Evolutionary conservation across 2,329 filamentous ascomycete species (phyloP).

Genomic region (Cladosporium sp.): DNA sequence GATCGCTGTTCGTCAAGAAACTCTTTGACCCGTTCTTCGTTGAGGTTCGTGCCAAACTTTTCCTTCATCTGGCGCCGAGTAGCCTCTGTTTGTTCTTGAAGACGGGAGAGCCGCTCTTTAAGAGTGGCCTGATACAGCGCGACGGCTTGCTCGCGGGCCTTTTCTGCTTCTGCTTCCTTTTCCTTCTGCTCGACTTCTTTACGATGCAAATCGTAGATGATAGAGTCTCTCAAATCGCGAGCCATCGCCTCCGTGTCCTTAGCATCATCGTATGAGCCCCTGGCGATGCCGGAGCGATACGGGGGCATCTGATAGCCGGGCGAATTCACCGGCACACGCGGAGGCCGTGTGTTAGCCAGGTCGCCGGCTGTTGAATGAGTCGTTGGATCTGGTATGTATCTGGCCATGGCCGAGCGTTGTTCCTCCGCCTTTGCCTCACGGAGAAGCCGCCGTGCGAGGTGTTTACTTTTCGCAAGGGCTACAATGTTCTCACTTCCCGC

Average conservation of each 20-base stretch:
- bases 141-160: background rate
- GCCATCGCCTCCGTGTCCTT: background rate
- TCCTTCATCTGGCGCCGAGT: background rate
- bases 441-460: background rate
- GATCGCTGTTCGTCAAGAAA: constrained; percentile 3
- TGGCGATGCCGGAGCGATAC: background rate
- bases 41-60: background rate
- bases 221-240: background rate
- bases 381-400: background rate
- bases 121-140: background rate
- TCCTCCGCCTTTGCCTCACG: constrained; percentile 1
- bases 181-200: constrained; percentile 1
- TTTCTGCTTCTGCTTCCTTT: background rate
- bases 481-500: constrained; percentile 3
- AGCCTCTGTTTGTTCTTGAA: background rate
- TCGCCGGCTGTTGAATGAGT: no score
- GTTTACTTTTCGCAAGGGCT: background rate
- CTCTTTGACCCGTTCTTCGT: background rate
- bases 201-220: background rate
- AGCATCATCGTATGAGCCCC: background rate
- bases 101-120: background rate
- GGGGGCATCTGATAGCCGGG: background rate
- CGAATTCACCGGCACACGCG: background rate
- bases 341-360: background rate
- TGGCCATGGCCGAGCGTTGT: background rate